Conservation (phyloP, 257 asterid genomes). For the Buddleja alternifolia region DNA sequence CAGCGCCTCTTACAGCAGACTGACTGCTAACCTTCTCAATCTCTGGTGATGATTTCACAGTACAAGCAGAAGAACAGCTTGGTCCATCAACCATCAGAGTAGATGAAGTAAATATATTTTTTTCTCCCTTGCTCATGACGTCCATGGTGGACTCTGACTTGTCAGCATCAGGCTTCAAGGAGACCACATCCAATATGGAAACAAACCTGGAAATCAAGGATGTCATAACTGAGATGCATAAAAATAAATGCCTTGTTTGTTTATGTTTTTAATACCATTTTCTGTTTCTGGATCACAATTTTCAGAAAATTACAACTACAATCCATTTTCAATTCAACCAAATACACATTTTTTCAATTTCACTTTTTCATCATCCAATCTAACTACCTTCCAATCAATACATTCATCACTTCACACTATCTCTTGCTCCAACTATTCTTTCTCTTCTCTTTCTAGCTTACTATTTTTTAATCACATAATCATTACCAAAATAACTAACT, state of each 20-base stretch:
- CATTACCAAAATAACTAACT: too few species aligned
- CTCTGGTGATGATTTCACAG: constrained; percentile 36
- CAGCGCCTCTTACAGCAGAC: constrained; percentile 31
- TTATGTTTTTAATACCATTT: too few species aligned
- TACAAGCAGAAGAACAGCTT: constrained; percentile 46
- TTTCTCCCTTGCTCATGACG: constrained; percentile 43
- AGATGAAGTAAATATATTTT: constrained; percentile 70
- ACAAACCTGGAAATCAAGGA: constrained; percentile 64
- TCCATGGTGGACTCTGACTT: constrained; percentile 47
- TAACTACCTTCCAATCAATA: too few species aligned
- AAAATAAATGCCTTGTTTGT: constrained; percentile 6
- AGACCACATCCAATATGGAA: constrained; percentile 73
- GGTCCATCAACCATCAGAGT: constrained; percentile 89
- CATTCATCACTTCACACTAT: too few species aligned
- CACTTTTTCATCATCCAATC: too few species aligned
- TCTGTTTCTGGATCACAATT: too few species aligned
- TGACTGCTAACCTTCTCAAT: constrained; percentile 36
- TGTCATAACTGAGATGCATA: not conserved
- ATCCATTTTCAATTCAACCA: too few species aligned
- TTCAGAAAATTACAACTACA: too few species aligned
- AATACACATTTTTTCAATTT: too few species aligned
- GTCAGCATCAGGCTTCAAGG: constrained; percentile 81
- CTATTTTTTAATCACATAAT: too few species aligned
- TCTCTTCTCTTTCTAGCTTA: too few species aligned
- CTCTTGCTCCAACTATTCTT: too few species aligned